Evolutionary conservation across 2,329 filamentous ascomycete genomes (phyloP), one percentile per base, ranked within the genome.

Genomic region (Fusarium sp.): DNA sequence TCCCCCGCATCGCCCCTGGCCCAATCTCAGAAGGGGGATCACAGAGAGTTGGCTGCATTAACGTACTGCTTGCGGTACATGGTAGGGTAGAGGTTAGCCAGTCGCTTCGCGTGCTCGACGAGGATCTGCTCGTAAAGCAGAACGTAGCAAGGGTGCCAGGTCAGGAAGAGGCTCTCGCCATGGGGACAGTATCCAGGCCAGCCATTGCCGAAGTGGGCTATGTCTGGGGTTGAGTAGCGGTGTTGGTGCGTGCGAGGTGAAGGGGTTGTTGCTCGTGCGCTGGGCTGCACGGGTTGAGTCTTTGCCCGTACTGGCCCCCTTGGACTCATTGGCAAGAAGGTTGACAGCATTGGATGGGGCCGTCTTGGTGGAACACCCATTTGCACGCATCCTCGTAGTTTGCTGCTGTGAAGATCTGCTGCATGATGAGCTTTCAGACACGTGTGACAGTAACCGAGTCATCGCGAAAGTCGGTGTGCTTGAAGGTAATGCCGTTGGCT

Each of bases 381-480:
- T 83, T 83, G 26, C 85, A 79, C 3, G 83, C 83, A 79, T 97
- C 97, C 78, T 97, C 94, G 80, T 97, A 97, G 82, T 97, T 97
- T 26, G 94, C 94, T 0, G 94, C 94, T 0, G 94, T 97, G 81
- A 97, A 97, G 75, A 97, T 91, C 71, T 97, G 94, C 68, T 93
- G 94, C 69, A 97, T 85, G 75, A 97, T 86, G 58, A 97, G 86
- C 77, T 96, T 96, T 52, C 93, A 88, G 3, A 90, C 93, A 24
- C 94, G 89, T 1, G 94, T 97, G 6, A 97, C 92, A 11, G 96
- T 93, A 54, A 89, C 88, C 0, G 92, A 95, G 42, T 96, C 91
- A 75, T 97, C 94, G 36, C 94, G 88, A 86, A 97, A 97, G 79
- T 97, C 94, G 17, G 89, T 94, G 80, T 96, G 93, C 81, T 97